These are phyloP conservation scores for Termitomyces sp. DNA, from an alignment of 1,284 basidiomycete species.

Conservation along the genomic window DNA sequence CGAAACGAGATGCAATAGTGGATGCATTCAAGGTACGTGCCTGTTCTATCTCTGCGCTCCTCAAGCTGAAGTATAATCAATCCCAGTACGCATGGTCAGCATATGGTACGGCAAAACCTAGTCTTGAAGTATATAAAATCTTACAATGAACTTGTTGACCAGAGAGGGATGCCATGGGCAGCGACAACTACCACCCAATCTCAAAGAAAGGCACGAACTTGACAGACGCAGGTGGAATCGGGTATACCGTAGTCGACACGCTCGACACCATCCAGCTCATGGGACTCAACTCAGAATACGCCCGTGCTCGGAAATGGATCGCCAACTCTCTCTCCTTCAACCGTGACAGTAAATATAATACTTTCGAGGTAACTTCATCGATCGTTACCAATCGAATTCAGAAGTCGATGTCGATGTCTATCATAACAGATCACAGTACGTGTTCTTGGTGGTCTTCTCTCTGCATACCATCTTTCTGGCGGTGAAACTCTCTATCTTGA, in stretches of 20 bases:
- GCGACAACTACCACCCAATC: constrained; percentile 86
- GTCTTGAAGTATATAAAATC: no score
- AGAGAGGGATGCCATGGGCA: constrained; percentile 87
- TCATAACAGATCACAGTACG: constrained; percentile 36
- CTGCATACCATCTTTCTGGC: constrained; percentile 73
- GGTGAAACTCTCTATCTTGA: constrained; percentile 70
- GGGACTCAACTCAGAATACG: constrained; percentile 77
- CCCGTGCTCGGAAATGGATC: constrained; percentile 78
- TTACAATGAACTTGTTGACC: constrained; percentile 11
- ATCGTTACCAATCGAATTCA: not conserved
- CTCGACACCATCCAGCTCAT: constrained; percentile 87
- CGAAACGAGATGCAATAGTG: constrained; percentile 65
- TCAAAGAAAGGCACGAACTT: constrained; percentile 72
- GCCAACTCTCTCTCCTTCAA: constrained; percentile 69
- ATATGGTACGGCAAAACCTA: constrained; percentile 53
- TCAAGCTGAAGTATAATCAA: not conserved
- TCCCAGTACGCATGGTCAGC: constrained; percentile 74
- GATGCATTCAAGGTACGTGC: constrained; percentile 72
- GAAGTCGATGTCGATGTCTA: not conserved
- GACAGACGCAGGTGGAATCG: constrained; percentile 71
- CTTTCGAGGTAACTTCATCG: constrained; percentile 72
- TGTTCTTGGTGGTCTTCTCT: constrained; percentile 55
- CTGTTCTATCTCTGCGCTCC: not conserved
- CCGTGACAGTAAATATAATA: constrained; percentile 77
- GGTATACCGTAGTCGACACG: constrained; percentile 80